Evolutionary conservation across 2,329 filamentous ascomycete genomes (phyloP), one percentile per base, ranked within the genome.

Genomic region (Colletotrichum acutatum): DNA sequence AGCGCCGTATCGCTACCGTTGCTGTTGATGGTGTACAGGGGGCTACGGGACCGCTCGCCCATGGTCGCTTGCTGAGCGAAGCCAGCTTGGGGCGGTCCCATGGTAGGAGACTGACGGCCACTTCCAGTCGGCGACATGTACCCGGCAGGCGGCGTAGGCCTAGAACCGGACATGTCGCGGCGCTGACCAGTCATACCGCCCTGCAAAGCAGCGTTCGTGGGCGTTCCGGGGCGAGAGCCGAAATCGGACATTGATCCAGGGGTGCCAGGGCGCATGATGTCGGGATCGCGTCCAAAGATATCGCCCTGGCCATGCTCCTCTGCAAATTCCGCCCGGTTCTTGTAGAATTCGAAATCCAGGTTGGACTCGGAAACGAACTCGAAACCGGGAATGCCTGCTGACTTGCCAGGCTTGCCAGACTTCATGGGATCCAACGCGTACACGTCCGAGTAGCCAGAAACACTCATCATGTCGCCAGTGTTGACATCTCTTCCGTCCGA

Each of bases 281-380:
- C 92, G 28, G 85, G 83, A 2, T 88, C 82, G 16, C 84, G 87
- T 3, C 92, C 93, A 74, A 90, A 92, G 7, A 92, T 85, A 37
- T 90, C 89, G 26, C 93, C 93, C 5, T 93, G 95, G n/a, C 95
- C 95, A 76, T 95, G 93, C 67, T 97, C 94, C 12, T 95, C 92
- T 1, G 91, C 91, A 83, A 98, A 98, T 77, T 98, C 96, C 2
- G 94, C 90, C 1, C 95, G 89, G 81, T 98, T 93, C 83, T 97
- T 98, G 87, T 92, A 98, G 83, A 95, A 96, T 74, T 95, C 92
- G 80, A 97, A 98, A 80, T 98, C 95, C 82, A 98, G 92, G 61
- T 95, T 91, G 67, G 89, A 89, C 78, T 98, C 96, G 0, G 94
- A 91, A 0, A 98, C 95, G 71, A 97, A 91, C 82, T 98, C 96